Percentiles rank a stretch among this genome's conserved stretches.
These are phyloP conservation scores for Neoboletus magnificus DNA, from an alignment of 768 basidiomycete species.

Conservation along the genomic window DNA sequence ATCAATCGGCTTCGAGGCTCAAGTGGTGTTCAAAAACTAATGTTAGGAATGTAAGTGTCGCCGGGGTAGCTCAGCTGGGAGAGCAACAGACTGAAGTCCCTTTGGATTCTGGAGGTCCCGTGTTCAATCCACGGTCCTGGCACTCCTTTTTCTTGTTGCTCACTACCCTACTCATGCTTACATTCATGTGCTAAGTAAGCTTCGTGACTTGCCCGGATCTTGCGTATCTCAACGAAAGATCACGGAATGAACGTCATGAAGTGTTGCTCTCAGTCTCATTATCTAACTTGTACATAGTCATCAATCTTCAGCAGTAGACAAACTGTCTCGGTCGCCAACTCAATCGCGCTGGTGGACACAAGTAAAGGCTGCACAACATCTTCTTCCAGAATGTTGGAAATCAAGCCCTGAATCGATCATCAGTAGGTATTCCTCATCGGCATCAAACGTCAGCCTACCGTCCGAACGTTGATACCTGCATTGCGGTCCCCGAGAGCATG, in stretches of 20 bases:
- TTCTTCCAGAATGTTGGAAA: slow-evolving; percentile 96
- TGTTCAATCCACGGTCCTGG: slow-evolving; percentile 79
- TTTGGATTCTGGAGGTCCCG: slow-evolving; percentile 65
- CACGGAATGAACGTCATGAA: background rate
- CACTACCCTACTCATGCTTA: background rate
- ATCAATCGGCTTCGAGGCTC: background rate
- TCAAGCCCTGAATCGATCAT: slow-evolving; percentile 64
- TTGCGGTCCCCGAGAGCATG: slow-evolving; percentile 93
- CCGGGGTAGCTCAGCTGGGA: slow-evolving; percentile 75
- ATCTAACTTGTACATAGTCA: slow-evolving; percentile 83
- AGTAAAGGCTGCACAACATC: slow-evolving; percentile 95
- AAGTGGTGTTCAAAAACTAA: background rate
- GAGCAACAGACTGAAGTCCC: slow-evolving; percentile 68
- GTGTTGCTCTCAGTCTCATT: slow-evolving; percentile 8
- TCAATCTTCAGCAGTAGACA: slow-evolving; percentile 94
- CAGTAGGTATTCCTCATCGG: background rate
- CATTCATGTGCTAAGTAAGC: too few species aligned
- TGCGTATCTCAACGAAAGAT: background rate
- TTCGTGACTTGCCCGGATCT: too few species aligned
- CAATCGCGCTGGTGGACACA: slow-evolving; percentile 92
- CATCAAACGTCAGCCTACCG: slow-evolving; percentile 47
- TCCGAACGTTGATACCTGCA: slow-evolving; percentile 97
- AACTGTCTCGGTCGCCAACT: slow-evolving; percentile 97
- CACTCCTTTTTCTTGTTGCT: slow-evolving; percentile 34
- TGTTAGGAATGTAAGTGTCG: background rate